Percentiles rank a stretch among this genome's conserved stretches.
phyloP scores from a whole-genome alignment of 352 stramenopile species.

The Pythium insidiosum region DNA sequence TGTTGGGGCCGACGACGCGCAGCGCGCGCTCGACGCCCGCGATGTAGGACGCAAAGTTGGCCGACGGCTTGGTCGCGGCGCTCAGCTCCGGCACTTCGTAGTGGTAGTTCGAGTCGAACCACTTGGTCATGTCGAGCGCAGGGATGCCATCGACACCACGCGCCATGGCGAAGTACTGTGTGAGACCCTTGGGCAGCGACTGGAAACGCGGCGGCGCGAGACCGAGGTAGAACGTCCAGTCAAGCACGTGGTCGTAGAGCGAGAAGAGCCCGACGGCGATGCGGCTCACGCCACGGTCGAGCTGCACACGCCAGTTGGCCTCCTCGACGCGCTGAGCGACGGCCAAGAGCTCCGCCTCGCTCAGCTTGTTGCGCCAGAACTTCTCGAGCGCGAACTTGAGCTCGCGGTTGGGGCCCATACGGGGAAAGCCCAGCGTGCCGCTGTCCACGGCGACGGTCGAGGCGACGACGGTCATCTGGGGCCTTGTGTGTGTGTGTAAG shows the following conservation, averaged over 20 bases:
- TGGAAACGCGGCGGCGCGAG: slow-evolving; percentile 73
- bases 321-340: slow-evolving; percentile 74
- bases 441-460: slow-evolving; percentile 37
- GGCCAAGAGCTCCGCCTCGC: slow-evolving; percentile 68
- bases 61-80: slow-evolving; percentile 48
- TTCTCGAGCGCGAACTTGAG: slow-evolving; percentile 93
- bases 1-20: slow-evolving; percentile 66
- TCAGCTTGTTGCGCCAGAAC: slow-evolving; percentile 86
- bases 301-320: slow-evolving; percentile 81
- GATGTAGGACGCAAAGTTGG: slow-evolving; percentile 81
- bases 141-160: slow-evolving; percentile 84
- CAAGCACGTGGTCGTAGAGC: slow-evolving; percentile 90
- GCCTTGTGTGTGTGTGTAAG: slow-evolving; percentile 3
- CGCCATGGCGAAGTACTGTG: slow-evolving; percentile 89
- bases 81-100: slow-evolving; percentile 91
- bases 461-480: slow-evolving; percentile 20
- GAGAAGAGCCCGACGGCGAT: slow-evolving; percentile 87
- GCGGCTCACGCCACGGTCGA: slow-evolving; percentile 59
- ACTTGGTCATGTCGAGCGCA: slow-evolving; percentile 93
- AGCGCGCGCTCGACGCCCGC: slow-evolving; percentile 70
- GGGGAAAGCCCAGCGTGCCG: slow-evolving; percentile 85
- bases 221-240: slow-evolving; percentile 82
- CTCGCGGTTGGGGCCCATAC: slow-evolving; percentile 90
- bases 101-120: slow-evolving; percentile 95
- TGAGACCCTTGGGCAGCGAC: slow-evolving; percentile 39